Base-by-base conservation (phyloP, 2,329 filamentous ascomycete species). In the Alternaria infectoria region DNA sequence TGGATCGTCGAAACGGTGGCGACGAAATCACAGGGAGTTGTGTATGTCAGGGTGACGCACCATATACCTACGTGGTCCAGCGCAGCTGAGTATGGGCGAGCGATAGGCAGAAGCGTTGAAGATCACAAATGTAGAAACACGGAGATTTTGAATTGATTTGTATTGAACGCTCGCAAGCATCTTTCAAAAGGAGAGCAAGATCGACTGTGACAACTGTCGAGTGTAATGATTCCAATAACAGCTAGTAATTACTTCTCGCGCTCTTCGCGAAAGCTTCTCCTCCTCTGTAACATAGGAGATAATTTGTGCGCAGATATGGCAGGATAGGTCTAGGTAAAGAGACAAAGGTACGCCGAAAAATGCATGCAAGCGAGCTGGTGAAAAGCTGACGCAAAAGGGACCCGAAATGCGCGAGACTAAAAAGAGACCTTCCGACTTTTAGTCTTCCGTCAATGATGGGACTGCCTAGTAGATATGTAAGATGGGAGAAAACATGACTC, bases 401-500 rank as follows among this genome's bases (percentile, higher is more conserved):
- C 51, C 46, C 57, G 30, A 60, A 47, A 52, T 23, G 19, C 32
- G 30, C 47, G 25, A 40, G 13, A 56, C 15, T 17, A 21, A 45
- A 44, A 43, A 21, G 43, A 57, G 57, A 57, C 26, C 26, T 47
- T 52, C 60, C 28, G 40, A 45, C 50, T 61, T 64, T 50, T 58
- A 32, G 21, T 52, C 57, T 63, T 61, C 43, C 58, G 12, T 51
- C 55, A 26, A 40, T 26, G 19, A 46, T 10, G 8, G 21, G 32
- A 46, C 43, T n/a, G 28, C 21, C 19, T 17, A 57, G 50, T 43
- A 54, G 21, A 60, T 40, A 47, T 5, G 57, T 51, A 57, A 54
- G 36, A 61, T 32, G 47, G 50, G 52, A 59, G 58, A 57, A 12
- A 60, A 58, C 62, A 43, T 68, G 56, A 66, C 44, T 69, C 67